These are phyloP conservation scores for Claviceps lovelessii DNA, from an alignment of 2,329 filamentous ascomycete species.

Conservation along the genomic window DNA sequence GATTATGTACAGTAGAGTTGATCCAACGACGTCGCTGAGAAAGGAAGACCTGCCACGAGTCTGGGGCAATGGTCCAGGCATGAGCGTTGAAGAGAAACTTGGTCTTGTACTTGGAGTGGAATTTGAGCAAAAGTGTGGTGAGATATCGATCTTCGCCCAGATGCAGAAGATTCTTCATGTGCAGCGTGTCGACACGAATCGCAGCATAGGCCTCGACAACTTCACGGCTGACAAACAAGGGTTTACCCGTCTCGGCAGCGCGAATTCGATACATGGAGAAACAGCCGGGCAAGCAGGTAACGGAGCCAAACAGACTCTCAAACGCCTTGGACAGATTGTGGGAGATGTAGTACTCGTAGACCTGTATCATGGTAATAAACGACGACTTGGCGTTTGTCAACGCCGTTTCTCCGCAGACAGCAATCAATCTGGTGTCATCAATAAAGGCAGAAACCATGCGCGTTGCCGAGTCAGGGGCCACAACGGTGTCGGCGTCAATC, in stretches of 20 bases:
- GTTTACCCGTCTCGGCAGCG: conserved; percentile 85
- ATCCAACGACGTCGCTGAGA: conserved; percentile 99
- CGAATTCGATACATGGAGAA: conserved; percentile 99
- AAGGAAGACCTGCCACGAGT: conserved; percentile 86
- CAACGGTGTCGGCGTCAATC: conserved; percentile 94
- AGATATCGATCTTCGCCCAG: conserved; percentile 95
- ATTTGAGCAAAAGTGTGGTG: conserved; percentile 85
- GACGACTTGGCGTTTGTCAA: conserved; percentile 87
- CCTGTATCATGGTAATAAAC: conserved; percentile 96
- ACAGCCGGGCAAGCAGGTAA: conserved; percentile 95
- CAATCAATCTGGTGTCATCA: conserved; percentile 85
- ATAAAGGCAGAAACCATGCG: conserved; percentile 87
- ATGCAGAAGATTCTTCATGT: conserved; percentile 97
- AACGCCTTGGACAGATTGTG: conserved; percentile 96
- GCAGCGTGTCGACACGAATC: conserved; percentile 91
- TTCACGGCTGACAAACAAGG: conserved; percentile 87
- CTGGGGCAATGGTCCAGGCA: conserved; percentile 93
- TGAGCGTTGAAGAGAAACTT: conserved; percentile 90
- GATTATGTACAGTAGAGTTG: conserved; percentile 96
- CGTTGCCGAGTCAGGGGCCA: conserved; percentile 76
- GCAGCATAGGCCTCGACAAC: conserved; percentile 77
- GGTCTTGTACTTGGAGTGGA: conserved; percentile 89
- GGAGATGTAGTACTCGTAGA: conserved; percentile 99
- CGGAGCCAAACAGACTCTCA: conserved; percentile 89
- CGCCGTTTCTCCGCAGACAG: conserved; percentile 85